Base-by-base conservation (phyloP, 371 early-diverging fungal genomes). In the Saksenaea oblongispora region DNA sequence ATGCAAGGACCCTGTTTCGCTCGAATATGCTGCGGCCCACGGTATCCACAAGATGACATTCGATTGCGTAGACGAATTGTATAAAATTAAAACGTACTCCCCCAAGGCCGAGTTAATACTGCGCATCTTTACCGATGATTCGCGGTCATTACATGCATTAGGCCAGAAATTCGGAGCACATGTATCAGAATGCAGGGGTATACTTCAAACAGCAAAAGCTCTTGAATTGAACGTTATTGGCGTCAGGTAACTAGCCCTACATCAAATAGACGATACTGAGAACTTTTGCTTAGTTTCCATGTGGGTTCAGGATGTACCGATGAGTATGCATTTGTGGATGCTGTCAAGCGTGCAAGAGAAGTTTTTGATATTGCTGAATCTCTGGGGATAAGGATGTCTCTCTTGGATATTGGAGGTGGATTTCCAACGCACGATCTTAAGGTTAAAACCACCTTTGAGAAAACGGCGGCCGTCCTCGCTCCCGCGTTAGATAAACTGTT, bases 161-260 rank as follows among this genome's bases (percentile, higher is more conserved):
- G 96, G 98, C 28, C 82, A 92, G 72, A 98, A 98, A 85, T 98
- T 97, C 83, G 99, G 99, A 64, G 98, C 98, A 9, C 87, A 89
- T 22, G 74, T 92, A 56, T 82, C 83, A 44, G 71, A 84, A 14
- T 90, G 92, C 56, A 80, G 76, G 14, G 37, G 64, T 37, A 83
- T 98, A 53, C 77, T 98, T 65, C 67, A 75, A 37, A 82, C 87
- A 5, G 98, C 98, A 53, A 82, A 84, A 63, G 86, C 87, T n/a
- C 78, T 98, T 35, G 92, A 85, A 34, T 67, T 98, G 35, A 80
- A 94, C 55, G 91, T 98, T 17, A 87, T 96, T 60, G 98, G 98
- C 59, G 89, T 96, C 61, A 89, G 75, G 78, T 78, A 75, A 35
- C 34, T n/a, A 28, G 17, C 10, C 26, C 7, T 58, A 51, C 7